A percentile compares a stretch with the other conserved stretches of the same genome.
Evolutionary conservation across 2,329 filamentous ascomycete species (phyloP).

Genomic region (Diaporthe nobilis): DNA sequence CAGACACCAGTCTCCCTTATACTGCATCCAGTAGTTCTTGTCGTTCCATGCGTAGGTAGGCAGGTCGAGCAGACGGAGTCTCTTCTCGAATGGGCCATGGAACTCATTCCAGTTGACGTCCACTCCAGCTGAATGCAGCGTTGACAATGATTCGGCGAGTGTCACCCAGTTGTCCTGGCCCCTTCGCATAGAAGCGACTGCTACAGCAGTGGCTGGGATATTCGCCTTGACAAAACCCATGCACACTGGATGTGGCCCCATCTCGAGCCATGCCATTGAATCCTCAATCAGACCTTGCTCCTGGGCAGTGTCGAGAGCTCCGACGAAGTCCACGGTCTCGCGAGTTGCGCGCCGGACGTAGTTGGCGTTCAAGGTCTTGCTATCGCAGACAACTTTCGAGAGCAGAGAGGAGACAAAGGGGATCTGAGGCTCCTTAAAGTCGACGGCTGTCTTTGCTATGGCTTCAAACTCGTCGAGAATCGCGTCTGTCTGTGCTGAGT

Average conservation of each 20-base stretch:
- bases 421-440: not conserved
- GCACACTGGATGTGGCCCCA: slow-evolving; percentile 78
- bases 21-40: slow-evolving; percentile 22
- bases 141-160: not conserved
- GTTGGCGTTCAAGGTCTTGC: slow-evolving; percentile 6
- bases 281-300: not conserved
- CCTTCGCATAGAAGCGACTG: not conserved
- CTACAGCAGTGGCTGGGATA: not conserved
- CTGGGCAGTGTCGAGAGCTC: slow-evolving; percentile 51
- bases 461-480: slow-evolving; percentile 64
- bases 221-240: slow-evolving; percentile 75
- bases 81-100: slow-evolving; percentile 13
- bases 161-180: not conserved
- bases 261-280: slow-evolving; percentile 68
- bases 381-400: slow-evolving; percentile 10
- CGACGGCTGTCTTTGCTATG: slow-evolving; percentile 46
- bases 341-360: slow-evolving; percentile 50
- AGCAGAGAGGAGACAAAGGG: slow-evolving; percentile 26
- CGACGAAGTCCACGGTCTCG: slow-evolving; percentile 76
- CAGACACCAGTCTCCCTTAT: slow-evolving; percentile 2
- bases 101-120: slow-evolving; percentile 27
- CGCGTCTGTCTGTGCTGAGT: slow-evolving; percentile 54
- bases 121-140: slow-evolving; percentile 3
- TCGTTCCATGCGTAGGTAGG: slow-evolving; percentile 23
- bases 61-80: not conserved